Percentiles rank a stretch among this genome's conserved stretches.
These are phyloP conservation scores for Saccharomyces kudriavzevii DNA, from an alignment of 805 yeast species.

Conservation along the genomic window DNA sequence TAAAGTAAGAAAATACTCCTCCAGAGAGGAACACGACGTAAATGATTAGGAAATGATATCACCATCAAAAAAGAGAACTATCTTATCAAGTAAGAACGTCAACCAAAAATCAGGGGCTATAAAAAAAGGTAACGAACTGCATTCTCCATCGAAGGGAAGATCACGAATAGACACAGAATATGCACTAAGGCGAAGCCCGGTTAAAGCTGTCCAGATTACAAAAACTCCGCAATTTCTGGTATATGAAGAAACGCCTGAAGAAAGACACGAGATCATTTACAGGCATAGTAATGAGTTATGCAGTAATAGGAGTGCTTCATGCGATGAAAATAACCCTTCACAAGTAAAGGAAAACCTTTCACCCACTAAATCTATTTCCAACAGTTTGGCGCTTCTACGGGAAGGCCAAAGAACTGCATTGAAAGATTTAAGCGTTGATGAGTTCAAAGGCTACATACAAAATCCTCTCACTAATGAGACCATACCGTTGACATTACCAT, in stretches of 20 bases:
- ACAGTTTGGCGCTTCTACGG: not conserved
- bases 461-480: slow-evolving; percentile 5
- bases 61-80: not conserved
- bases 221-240: not conserved
- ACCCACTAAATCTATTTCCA: not conserved
- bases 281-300: not conserved
- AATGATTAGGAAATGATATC: not conserved
- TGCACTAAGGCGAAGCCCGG: not conserved
- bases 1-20: too few species aligned
- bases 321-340: not conserved
- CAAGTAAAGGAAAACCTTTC: not conserved
- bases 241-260: not conserved
- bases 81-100: not conserved
- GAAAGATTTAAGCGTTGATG: slow-evolving; percentile 11
- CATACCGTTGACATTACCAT: slow-evolving; percentile 12
- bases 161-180: not conserved
- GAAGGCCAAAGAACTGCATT: slow-evolving; percentile 5
- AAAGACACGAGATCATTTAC: not conserved
- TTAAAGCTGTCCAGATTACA: not conserved
- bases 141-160: not conserved
- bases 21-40: not conserved
- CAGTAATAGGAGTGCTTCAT: not conserved
- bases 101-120: not conserved
- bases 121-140: not conserved
- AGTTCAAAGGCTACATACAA: slow-evolving; percentile 11